Evolutionary conservation across 306 rosid genomes (phyloP).

Genomic region (Vigna hirtella): DNA sequence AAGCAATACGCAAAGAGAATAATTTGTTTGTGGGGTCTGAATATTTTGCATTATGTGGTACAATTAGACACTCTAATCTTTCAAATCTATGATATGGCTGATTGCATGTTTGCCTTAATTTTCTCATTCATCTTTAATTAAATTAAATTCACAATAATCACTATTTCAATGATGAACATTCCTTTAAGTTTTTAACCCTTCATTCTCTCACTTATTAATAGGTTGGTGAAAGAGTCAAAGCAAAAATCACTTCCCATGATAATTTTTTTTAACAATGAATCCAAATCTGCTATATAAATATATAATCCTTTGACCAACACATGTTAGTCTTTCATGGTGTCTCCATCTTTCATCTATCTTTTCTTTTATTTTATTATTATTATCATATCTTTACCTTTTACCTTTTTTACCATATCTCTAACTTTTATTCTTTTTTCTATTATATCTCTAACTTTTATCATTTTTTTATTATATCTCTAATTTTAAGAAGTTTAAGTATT

Average conservation of each 20-base stretch:
- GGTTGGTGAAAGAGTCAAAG: not conserved
- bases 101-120: not conserved
- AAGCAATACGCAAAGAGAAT: not conserved
- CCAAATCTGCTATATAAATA: no score
- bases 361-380: no score
- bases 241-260: not conserved
- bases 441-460: no score
- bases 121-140: not conserved
- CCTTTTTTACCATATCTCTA: no score
- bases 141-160: not conserved
- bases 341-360: no score
- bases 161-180: not conserved
- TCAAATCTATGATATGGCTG: not conserved
- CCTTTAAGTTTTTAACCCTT: not conserved
- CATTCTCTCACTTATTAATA: not conserved
- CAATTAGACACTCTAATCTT: constrained; percentile 18
- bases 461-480: not conserved
- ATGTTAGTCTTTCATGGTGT: not conserved
- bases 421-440: no score
- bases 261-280: not conserved
- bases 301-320: not conserved
- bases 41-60: not conserved
- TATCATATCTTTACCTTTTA: no score
- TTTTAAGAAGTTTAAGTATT: no score
- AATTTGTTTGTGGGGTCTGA: not conserved